A percentile compares a stretch with the other conserved stretches of the same genome.
Evolutionary conservation across 768 basidiomycete genomes (phyloP).

Genomic region (Tulasnella sp.): DNA sequence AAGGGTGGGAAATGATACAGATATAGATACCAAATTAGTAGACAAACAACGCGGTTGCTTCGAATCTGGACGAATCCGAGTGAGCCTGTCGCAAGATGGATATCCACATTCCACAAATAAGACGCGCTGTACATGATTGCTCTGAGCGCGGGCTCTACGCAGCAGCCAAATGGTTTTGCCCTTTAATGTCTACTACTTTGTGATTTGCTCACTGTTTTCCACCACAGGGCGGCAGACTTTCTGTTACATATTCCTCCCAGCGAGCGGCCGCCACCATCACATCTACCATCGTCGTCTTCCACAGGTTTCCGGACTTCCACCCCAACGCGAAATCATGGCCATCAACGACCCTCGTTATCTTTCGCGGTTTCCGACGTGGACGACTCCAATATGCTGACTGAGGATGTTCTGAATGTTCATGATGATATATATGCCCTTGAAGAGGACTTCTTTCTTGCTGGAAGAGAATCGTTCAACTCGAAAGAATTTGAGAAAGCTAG

Average conservation of each 20-base stretch:
- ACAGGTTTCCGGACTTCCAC: conserved; percentile 12
- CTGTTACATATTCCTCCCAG: conserved; percentile 29
- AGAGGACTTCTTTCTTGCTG: conserved; percentile 58
- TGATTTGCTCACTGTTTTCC: background rate
- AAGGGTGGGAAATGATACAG: conserved; percentile 46
- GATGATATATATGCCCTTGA: conserved; percentile 33
- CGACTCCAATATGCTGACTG: conserved; percentile 18
- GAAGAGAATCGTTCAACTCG: conserved; percentile 56
- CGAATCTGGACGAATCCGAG: too few relatives aligned
- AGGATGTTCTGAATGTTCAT: conserved; percentile 22
- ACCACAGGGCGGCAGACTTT: conserved; percentile 60
- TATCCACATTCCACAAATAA: conserved; percentile 25
- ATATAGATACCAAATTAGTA: conserved; percentile 8
- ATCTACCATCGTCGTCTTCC: conserved; percentile 8
- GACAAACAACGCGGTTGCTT: too few relatives aligned
- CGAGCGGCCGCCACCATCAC: conserved; percentile 6
- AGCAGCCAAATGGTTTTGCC: conserved; percentile 63
- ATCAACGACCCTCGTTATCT: conserved; percentile 6
- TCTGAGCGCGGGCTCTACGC: conserved; percentile 53
- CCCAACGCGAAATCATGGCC: background rate
- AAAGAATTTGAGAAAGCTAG: conserved; percentile 68
- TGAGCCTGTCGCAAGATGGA: conserved; percentile 7
- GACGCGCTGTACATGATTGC: conserved; percentile 55
- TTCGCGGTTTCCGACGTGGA: too few relatives aligned
- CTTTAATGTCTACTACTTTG: background rate